Conservation (phyloP, 805 yeast genomes). For the Zygotorulaspora danielsina region DNA sequence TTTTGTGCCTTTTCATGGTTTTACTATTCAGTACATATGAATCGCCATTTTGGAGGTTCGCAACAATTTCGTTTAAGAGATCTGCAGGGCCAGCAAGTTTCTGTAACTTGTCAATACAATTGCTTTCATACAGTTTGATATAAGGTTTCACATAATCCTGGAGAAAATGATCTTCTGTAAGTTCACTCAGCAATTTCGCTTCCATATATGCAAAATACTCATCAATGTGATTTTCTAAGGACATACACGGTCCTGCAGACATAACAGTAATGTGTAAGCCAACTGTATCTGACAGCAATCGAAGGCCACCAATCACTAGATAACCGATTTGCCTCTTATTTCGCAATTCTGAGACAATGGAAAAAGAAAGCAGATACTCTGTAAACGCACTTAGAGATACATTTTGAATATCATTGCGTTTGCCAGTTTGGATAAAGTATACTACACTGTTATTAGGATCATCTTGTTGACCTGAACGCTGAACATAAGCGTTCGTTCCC, state of each 20-base stretch:
- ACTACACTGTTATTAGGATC: slow-evolving; percentile 53
- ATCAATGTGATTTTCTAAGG: slow-evolving; percentile 45
- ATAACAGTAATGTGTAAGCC: slow-evolving; percentile 58
- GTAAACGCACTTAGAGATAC: slow-evolving; percentile 45
- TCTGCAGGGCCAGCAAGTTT: slow-evolving; percentile 35
- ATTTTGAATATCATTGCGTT: slow-evolving; percentile 35
- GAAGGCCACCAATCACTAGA: slow-evolving; percentile 52
- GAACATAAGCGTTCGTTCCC: slow-evolving; percentile 38
- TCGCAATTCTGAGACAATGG: slow-evolving; percentile 47
- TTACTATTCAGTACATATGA: slow-evolving; percentile 18
- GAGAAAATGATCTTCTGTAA: slow-evolving; percentile 39
- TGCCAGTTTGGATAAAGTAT: slow-evolving; percentile 56
- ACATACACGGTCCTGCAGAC: slow-evolving; percentile 45
- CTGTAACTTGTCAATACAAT: slow-evolving; percentile 9
- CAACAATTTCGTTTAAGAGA: slow-evolving; percentile 33
- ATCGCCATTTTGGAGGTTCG: slow-evolving; percentile 38
- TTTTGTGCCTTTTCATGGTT: slow-evolving; percentile 42
- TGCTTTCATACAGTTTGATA: slow-evolving; percentile 23
- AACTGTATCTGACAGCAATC: slow-evolving; percentile 46
- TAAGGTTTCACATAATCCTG: slow-evolving; percentile 38
- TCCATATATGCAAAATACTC: slow-evolving; percentile 45
- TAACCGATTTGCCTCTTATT: slow-evolving; percentile 59
- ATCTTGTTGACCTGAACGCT: slow-evolving; percentile 35
- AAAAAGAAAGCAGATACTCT: slow-evolving; percentile 44
- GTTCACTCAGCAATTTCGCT: slow-evolving; percentile 19